Percentiles rank a stretch among this genome's conserved stretches.
phyloP scores from a whole-genome alignment of 306 rosid species.

The Citrullus colocynthis region DNA sequence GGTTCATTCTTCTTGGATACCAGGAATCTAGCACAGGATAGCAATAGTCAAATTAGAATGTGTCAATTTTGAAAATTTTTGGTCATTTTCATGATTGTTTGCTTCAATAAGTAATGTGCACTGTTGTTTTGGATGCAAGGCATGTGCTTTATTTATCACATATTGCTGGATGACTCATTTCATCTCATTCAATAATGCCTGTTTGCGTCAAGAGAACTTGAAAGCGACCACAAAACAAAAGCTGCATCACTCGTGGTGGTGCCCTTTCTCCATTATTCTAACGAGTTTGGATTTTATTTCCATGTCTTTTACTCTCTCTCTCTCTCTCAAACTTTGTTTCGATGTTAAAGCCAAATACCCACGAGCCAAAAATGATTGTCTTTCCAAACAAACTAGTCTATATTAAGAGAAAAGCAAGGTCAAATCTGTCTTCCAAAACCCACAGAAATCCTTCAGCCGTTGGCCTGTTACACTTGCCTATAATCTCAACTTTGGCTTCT shows the following conservation, averaged over 20 bases:
- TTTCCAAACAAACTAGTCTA: background rate
- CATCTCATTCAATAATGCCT: background rate
- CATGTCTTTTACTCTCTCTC: background rate
- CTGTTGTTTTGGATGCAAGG: constrained; percentile 6
- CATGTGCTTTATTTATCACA: constrained; percentile 10
- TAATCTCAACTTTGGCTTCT: too few relatives aligned
- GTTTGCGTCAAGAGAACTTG: background rate
- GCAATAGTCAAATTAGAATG: background rate
- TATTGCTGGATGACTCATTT: constrained; percentile 9
- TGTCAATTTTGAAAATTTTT: background rate
- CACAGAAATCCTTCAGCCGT: background rate
- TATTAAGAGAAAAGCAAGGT: background rate
- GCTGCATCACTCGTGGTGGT: background rate
- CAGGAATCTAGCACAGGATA: background rate
- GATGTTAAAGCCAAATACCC: background rate
- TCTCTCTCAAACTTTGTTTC: background rate
- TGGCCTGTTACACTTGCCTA: background rate
- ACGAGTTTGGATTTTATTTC: background rate
- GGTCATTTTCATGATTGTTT: background rate
- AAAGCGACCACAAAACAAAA: constrained; percentile 1
- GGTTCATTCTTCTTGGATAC: background rate
- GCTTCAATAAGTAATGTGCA: background rate
- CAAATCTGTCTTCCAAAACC: background rate
- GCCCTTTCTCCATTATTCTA: constrained; percentile 7
- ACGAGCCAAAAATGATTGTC: background rate